Conservation (phyloP, 768 basidiomycete species). For the Scleroderma citrinum region DNA sequence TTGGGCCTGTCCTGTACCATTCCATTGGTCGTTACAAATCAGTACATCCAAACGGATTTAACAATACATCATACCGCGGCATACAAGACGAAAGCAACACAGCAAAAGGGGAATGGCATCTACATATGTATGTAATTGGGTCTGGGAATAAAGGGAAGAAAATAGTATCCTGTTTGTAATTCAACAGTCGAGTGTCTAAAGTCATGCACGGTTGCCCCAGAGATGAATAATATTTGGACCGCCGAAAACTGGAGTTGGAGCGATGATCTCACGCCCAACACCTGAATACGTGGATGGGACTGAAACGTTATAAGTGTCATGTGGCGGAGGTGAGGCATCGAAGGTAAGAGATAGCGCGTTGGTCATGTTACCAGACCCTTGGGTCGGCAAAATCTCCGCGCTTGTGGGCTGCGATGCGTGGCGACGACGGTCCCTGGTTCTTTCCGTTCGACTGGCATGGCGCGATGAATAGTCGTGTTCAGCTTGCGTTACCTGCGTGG, state of each 20-base stretch:
- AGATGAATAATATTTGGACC: slow-evolving; percentile 30
- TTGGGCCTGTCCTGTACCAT: too few species aligned
- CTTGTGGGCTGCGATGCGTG: slow-evolving; percentile 15
- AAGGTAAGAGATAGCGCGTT: slow-evolving; percentile 32
- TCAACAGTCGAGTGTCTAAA: slow-evolving; percentile 2
- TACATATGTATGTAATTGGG: not conserved
- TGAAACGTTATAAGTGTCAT: slow-evolving; percentile 18
- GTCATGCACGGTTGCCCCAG: slow-evolving; percentile 29
- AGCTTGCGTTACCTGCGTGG: slow-evolving; percentile 6
- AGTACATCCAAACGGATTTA: slow-evolving; percentile 2
- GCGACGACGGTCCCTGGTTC: slow-evolving; percentile 12
- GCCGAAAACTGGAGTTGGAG: slow-evolving; percentile 30
- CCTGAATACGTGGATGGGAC: slow-evolving; percentile 12
- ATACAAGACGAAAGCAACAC: not conserved
- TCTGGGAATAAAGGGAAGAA: not conserved
- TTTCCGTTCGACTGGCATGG: slow-evolving; percentile 21
- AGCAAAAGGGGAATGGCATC: not conserved
- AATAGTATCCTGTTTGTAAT: not conserved
- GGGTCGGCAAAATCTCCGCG: slow-evolving; percentile 17
- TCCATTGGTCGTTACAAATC: not conserved
- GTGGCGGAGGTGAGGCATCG: slow-evolving; percentile 29
- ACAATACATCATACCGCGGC: not conserved
- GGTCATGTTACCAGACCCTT: slow-evolving; percentile 19
- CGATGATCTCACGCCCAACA: slow-evolving; percentile 20
- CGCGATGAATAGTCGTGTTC: slow-evolving; percentile 14